Evolutionary conservation across 495 filamentous ascomycete genomes (phyloP).

Genomic region (Trichocladium antarcticum): DNA sequence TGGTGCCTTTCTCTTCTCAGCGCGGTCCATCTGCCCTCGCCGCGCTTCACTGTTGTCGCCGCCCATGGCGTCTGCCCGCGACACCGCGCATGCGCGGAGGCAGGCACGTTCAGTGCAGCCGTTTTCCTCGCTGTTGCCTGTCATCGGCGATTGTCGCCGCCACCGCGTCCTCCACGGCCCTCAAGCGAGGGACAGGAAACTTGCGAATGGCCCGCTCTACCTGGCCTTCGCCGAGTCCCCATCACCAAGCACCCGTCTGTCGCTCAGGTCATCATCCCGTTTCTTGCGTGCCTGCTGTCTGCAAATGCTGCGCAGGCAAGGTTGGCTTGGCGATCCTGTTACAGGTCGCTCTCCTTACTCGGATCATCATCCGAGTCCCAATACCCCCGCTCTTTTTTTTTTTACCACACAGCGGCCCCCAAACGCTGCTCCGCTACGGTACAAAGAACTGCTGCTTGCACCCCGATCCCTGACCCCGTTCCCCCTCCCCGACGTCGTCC

Average conservation of each 20-base stretch:
- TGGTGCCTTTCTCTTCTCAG: background rate
- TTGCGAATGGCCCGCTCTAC: too few relatives aligned
- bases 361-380: background rate
- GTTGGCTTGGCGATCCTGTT: background rate
- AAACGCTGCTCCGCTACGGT: background rate
- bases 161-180: too few relatives aligned
- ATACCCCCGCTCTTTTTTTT: slow-evolving; percentile 1
- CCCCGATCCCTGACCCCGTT: slow-evolving; percentile 9
- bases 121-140: background rate
- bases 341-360: background rate
- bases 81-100: too few relatives aligned
- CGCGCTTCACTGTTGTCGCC: background rate
- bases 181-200: too few relatives aligned
- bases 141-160: too few relatives aligned
- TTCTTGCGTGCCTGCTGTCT: background rate
- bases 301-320: background rate
- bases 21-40: background rate
- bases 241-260: too few relatives aligned
- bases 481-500: slow-evolving; percentile 4
- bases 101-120: background rate
- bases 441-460: slow-evolving; percentile 9
- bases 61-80: background rate
- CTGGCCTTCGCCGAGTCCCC: too few relatives aligned
- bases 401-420: background rate
- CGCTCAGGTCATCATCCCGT: too few relatives aligned